A percentile compares a stretch with the other conserved stretches of the same genome.
Evolutionary conservation across 768 basidiomycete genomes (phyloP).

Genomic region (Tricholoma flavovirens): DNA sequence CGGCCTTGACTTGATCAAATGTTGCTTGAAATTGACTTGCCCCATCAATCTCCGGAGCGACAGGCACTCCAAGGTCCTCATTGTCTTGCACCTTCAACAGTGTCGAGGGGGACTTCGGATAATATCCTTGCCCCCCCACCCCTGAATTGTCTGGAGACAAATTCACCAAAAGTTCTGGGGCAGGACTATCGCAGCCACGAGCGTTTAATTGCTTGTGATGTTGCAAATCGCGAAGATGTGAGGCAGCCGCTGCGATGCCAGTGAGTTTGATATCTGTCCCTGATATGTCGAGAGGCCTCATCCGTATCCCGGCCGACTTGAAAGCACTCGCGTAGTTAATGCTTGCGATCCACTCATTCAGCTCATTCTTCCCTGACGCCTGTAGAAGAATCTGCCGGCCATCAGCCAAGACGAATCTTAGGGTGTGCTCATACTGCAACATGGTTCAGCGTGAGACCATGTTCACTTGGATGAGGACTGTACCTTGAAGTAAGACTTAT

Average conservation of each 20-base stretch:
- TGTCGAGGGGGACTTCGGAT: slow-evolving; percentile 24
- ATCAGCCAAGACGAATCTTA: slow-evolving; percentile 71
- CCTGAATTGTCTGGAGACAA: slow-evolving; percentile 31
- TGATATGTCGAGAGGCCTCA: slow-evolving; percentile 70
- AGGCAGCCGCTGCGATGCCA: slow-evolving; percentile 81
- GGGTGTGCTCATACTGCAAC: slow-evolving; percentile 57
- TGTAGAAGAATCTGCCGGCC: slow-evolving; percentile 83
- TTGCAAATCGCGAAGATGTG: slow-evolving; percentile 69
- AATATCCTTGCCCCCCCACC: slow-evolving; percentile 17
- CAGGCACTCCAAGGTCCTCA: slow-evolving; percentile 38
- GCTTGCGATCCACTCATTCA: slow-evolving; percentile 84
- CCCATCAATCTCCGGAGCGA: slow-evolving; percentile 52
- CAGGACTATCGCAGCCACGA: slow-evolving; percentile 39
- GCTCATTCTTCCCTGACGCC: slow-evolving; percentile 57
- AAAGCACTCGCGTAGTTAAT: slow-evolving; percentile 96
- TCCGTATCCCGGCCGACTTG: slow-evolving; percentile 76
- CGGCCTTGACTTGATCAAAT: slow-evolving; percentile 83
- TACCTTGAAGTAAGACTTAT: slow-evolving; percentile 75
- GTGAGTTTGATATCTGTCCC: slow-evolving; percentile 68
- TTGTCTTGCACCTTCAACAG: slow-evolving; percentile 22
- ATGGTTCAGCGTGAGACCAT: slow-evolving; percentile 1
- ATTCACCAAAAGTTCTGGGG: slow-evolving; percentile 35
- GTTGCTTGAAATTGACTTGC: slow-evolving; percentile 73
- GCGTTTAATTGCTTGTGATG: slow-evolving; percentile 25
- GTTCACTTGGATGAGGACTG: slow-evolving; percentile 8